Base-by-base conservation (phyloP, 2,329 filamentous ascomycete genomes). In the Ceratocystis diversiconidia region DNA sequence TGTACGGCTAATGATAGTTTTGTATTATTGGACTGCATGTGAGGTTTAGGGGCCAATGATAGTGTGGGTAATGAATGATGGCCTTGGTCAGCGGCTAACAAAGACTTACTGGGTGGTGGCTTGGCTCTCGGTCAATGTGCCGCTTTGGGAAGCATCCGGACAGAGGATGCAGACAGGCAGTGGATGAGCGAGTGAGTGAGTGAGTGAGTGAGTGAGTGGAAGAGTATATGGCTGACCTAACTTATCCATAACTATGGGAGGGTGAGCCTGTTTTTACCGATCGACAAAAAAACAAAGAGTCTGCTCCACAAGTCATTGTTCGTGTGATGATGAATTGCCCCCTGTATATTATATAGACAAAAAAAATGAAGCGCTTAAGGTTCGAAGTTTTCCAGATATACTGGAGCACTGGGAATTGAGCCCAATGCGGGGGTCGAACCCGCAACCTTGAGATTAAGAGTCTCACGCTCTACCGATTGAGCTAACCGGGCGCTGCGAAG, bases 381-480 rank as follows among this genome's bases (percentile, higher is more conserved):
- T 65, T 65, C 60, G 63, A 67, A 44, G 48, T 65, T 25, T 17
- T 60, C 65, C 67, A 65, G 65, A 52, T 65, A 17, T 30, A 61
- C 63, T 67, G 65, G 65, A 63, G 50, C 67, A 68, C 65, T 64
- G 65, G 65, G 67, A 68, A 63, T 69, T 68, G 68, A 69, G 67
- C 69, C 69, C 69, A 68, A 65, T 68, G 73, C 72, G 73, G 74
- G 73, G 73, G 72, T 75, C 73, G 73, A 75, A 75, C 74, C 74
- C 73, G 72, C 74, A 75, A 72, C 74, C 73, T 75, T 75, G 73
- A 75, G 74, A 75, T 75, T 82, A 82, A 82, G 84, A 86, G 84
- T 85, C 83, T 85, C 80, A 85, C 83, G 83, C 83, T 86, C 84
- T 86, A 85, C 81, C 81, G 81, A 84, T 84, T 84, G 82, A 84